Evolutionary conservation across 176 grass and related monocot genomes (phyloP), one percentile per base, ranked within the genome.

Genomic region (Typha latifolia): DNA sequence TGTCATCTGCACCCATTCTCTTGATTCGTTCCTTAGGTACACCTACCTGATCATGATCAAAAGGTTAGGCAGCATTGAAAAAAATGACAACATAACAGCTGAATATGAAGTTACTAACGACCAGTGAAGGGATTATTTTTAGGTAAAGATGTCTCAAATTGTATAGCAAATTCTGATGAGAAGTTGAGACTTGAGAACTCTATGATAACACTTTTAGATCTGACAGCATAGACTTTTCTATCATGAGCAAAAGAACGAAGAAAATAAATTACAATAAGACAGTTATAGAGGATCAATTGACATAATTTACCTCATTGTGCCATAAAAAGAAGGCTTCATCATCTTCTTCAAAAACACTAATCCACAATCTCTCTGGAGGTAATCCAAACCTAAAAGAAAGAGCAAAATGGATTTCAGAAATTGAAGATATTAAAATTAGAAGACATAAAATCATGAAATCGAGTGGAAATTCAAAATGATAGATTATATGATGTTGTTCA

Each of bases 341-440:
- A 4, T 96, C 93, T 76, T 96, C 85, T 77, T 82, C 78, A 49
- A 91, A 96, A 69, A 96, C 83, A 91, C 93, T 96, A 74, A 96
- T 80, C 93, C 93, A 96, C 64, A 96, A 63, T 79, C 87, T 96
- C 68, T 89, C 93, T 67, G 93, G 75, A 2, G 85, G 74, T 49
- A 96, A 84, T 4, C 76, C 83, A 84, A 81, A 96, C 71, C 93
- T 96, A 69, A 47, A 80, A 68, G 69, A 80, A 71, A 24, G 73
- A 49, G 12, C 22, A 19, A 50, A 62, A 63, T 23, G 8, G 14
- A 16, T 59, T 57, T 20, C 18, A 59, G 29, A 52, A 81, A 79
- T 47, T 13, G 72, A 74, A 2, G n/a, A 6, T 47, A 32, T 51
- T 64, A 82, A 70, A 32, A 68, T n/a, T 16, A 22, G 53, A 21